Evolutionary conservation across 345 rosid species (phyloP).

Genomic region (Ceriops tagal): DNA sequence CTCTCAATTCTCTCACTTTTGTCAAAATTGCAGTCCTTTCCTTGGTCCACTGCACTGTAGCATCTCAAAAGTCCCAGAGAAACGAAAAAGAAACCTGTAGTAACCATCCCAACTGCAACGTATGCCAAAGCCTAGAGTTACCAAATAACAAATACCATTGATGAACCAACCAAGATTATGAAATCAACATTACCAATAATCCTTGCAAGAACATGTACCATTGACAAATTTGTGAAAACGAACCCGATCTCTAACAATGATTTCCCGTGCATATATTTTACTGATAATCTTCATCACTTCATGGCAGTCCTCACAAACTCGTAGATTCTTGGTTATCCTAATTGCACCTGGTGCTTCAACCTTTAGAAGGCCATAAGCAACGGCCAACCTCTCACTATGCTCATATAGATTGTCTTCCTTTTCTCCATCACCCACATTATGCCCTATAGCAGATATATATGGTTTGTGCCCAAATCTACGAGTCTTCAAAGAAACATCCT

Average conservation of each 20-base stretch:
- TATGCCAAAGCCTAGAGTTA: no score
- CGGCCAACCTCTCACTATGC: slow-evolving; percentile 24
- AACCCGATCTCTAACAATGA: slow-evolving; percentile 14
- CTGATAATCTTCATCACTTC: slow-evolving; percentile 20
- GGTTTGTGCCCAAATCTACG: slow-evolving; percentile 15
- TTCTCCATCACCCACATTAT: slow-evolving; percentile 12
- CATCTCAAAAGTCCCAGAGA: no score
- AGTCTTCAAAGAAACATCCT: slow-evolving; percentile 2
- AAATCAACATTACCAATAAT: slow-evolving; percentile 8
- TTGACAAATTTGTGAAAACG: slow-evolving; percentile 24
- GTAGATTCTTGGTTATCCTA: slow-evolving; percentile 18
- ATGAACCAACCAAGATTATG: background rate
- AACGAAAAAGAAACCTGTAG: no score
- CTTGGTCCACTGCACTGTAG: no score
- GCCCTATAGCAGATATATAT: slow-evolving; percentile 11
- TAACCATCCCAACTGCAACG: no score
- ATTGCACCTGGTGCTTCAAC: slow-evolving; percentile 10
- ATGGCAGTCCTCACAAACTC: slow-evolving; percentile 18
- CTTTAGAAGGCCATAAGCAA: slow-evolving; percentile 20
- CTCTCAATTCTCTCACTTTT: no score
- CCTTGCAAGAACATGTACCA: slow-evolving; percentile 19
- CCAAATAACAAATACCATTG: background rate
- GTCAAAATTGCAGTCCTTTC: no score
- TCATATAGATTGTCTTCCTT: slow-evolving; percentile 9
- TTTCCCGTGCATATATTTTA: slow-evolving; percentile 17